A percentile compares a stretch with the other conserved stretches of the same genome.
Evolutionary conservation across 306 rosid species (phyloP).

Genomic region (Rubus idaeus): DNA sequence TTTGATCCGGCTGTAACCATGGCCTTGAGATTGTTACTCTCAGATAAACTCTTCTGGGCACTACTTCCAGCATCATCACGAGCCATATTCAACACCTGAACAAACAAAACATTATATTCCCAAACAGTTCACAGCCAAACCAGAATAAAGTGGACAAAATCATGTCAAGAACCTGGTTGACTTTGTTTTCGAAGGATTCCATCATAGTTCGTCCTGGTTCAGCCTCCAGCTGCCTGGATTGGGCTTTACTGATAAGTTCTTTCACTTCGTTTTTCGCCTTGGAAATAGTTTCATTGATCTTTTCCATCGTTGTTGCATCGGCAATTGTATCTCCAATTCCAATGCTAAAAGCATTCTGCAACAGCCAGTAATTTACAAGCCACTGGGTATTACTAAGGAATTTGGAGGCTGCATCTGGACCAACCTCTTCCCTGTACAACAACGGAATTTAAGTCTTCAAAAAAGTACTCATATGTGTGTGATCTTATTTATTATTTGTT

Average conservation of each 20-base stretch:
- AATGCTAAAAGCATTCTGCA: conserved; percentile 91
- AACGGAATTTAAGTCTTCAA: conserved; percentile 12
- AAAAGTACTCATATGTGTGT: neutral
- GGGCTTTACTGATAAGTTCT: conserved; percentile 76
- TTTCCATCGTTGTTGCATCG: conserved; percentile 93
- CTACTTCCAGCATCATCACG: conserved; percentile 96
- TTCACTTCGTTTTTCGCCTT: conserved; percentile 86
- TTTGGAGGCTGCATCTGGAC: conserved; percentile 97
- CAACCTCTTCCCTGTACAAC: conserved; percentile 93
- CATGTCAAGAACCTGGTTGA: conserved; percentile 67
- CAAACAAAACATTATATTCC: conserved; percentile 21
- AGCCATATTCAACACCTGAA: conserved; percentile 77
- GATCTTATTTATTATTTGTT: neutral
- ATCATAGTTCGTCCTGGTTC: conserved; percentile 99
- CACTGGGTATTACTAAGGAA: conserved; percentile 96
- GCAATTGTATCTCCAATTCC: conserved; percentile 99
- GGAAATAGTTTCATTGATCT: conserved; percentile 80
- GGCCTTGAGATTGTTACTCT: conserved; percentile 93
- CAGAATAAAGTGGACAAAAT: conserved; percentile 17
- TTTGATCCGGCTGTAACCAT: conserved; percentile 98
- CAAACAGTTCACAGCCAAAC: conserved; percentile 13
- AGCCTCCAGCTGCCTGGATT: conserved; percentile 74
- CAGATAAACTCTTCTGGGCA: conserved; percentile 86
- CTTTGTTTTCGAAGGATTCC: conserved; percentile 96
- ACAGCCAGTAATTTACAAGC: conserved; percentile 99